Evolutionary conservation across 306 rosid genomes (phyloP).

Genomic region (Argentina anserina): DNA sequence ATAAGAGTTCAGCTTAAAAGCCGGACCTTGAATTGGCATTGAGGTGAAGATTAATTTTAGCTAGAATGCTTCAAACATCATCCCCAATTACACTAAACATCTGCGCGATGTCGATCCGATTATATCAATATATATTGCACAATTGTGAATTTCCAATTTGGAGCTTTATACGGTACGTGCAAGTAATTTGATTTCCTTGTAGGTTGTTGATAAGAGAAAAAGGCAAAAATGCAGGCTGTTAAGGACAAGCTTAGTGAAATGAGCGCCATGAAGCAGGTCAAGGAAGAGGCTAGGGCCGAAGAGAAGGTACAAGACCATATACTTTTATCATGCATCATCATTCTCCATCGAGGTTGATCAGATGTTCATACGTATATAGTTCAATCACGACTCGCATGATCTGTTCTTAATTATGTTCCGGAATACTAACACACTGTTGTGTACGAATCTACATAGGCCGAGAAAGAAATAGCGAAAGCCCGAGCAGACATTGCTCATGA

Average conservation of each 20-base stretch:
- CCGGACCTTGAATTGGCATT: constrained; percentile 4
- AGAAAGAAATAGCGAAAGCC: constrained; percentile 60
- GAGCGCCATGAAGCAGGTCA: constrained; percentile 50
- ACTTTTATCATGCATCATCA: background rate
- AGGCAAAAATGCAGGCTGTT: constrained; percentile 60
- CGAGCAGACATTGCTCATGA: constrained; percentile 64
- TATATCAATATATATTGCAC: background rate
- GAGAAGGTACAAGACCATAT: constrained; percentile 44
- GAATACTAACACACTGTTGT: background rate
- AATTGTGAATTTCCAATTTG: background rate
- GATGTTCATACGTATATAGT: background rate
- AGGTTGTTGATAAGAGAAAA: background rate
- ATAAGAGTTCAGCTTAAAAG: background rate
- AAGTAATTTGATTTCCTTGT: background rate
- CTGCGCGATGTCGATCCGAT: background rate
- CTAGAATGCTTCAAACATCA: background rate
- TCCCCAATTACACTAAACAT: constrained; percentile 1
- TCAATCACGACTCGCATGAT: background rate
- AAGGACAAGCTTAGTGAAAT: constrained; percentile 58
- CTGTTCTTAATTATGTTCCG: background rate
- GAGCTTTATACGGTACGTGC: background rate
- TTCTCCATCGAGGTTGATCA: background rate
- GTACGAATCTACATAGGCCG: constrained; percentile 32
- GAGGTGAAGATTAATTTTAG: background rate
- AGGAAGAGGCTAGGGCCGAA: constrained; percentile 63